Base-by-base conservation (phyloP, 305 asterid species). In the Coffea humblotiana region DNA sequence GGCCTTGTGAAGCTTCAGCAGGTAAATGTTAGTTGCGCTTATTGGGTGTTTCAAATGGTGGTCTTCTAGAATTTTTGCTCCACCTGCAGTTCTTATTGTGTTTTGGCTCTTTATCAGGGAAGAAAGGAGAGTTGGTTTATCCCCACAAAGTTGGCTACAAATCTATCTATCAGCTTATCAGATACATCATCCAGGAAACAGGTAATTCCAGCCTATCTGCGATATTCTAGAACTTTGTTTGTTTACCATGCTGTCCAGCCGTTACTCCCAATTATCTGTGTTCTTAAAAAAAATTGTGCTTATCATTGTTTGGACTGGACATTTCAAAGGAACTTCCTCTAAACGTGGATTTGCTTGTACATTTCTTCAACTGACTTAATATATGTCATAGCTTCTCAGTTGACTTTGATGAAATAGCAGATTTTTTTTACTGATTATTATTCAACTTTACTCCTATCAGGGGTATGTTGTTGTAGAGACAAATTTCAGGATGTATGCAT, bases 381-480 rank as follows among this genome's bases (percentile, higher is more conserved):
- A 23, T 56, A 7, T 2, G 23, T 74, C 52, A 37, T 21, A 75
- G 37, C 13, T 75, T 37, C 40, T 40, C n/a, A 21, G 68, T 64
- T 3, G 9, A 21, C 47, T 49, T 37, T 63, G 69, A 15, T 73
- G 52, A 52, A 29, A 27, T 54, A 10, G 32, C 58, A 23, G 23
- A 56, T 9, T 37, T 37, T 56, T 40, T 58, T 4, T 11, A 15
- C 11, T 71, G 45, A 60, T 65, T 32, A 18, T 51, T 72, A 45
- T 71, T 71, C 56, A 72, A 21, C 64, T 61, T 72, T 58, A 35
- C 75, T 83, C 76, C 80, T 70, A 48, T 82, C 92, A 95, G 99
- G 99, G 98, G 72, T 94, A 87, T 87, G 96, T 94, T 82, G 97
- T 96, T 8, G 93, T 96, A 85, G 99, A 96, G 86, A 96, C 99